phyloP scores from a whole-genome alignment of 1,284 basidiomycete species.

The Ustilago shanxiensis region DNA sequence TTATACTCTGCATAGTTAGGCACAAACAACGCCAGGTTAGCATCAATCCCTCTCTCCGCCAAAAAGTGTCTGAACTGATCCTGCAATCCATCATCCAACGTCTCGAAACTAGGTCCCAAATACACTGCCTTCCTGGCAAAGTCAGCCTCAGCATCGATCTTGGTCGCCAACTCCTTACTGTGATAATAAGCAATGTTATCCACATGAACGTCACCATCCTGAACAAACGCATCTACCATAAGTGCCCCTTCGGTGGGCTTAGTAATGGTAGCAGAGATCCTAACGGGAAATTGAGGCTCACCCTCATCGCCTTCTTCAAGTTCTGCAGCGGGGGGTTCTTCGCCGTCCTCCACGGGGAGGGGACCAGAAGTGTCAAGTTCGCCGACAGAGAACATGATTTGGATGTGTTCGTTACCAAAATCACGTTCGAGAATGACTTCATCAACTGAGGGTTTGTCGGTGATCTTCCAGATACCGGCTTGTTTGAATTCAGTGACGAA shows the following conservation, averaged over 20 bases:
- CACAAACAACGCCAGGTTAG: conserved; percentile 76
- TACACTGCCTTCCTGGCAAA: conserved; percentile 91
- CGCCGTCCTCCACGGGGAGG: conserved; percentile 70
- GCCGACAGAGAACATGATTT: conserved; percentile 64
- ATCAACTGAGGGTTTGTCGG: conserved; percentile 81
- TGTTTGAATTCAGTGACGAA: conserved; percentile 83
- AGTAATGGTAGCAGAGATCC: conserved; percentile 83
- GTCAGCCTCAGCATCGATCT: conserved; percentile 87
- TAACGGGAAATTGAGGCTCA: conserved; percentile 75
- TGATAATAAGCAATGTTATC: conserved; percentile 91
- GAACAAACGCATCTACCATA: conserved; percentile 71
- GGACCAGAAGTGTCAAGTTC: conserved; percentile 63
- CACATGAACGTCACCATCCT: conserved; percentile 81
- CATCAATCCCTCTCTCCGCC: conserved; percentile 87
- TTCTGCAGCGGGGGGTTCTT: conserved; percentile 64
- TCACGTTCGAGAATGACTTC: conserved; percentile 84
- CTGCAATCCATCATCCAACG: conserved; percentile 87
- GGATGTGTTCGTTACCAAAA: conserved; percentile 85
- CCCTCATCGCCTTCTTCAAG: conserved; percentile 48
- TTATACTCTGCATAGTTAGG: conserved; percentile 69
- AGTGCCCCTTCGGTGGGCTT: conserved; percentile 75
- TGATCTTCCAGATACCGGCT: conserved; percentile 83
- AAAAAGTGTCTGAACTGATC: conserved; percentile 86
- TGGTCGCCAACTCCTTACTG: conserved; percentile 80
- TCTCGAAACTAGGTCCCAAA: conserved; percentile 93